Evolutionary conservation across 2,329 filamentous ascomycete genomes (phyloP), one percentile per base, ranked within the genome.

Genomic region (Apiospora rasikravindrae): DNA sequence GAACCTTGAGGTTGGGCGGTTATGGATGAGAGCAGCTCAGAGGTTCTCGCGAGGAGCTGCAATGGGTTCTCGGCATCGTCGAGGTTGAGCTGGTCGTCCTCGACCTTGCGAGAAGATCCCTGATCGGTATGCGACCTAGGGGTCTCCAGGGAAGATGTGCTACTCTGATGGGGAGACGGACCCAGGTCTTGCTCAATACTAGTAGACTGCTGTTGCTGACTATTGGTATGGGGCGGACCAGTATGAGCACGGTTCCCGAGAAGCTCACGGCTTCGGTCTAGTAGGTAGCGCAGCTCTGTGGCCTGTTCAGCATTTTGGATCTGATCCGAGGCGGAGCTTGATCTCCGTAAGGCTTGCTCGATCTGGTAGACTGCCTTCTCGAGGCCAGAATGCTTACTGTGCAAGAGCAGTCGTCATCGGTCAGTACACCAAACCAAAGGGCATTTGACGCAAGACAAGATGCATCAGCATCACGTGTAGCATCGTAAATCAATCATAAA

Each of bases 21-120:
- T 33, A 80, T 80, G 3, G 79, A 80, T 22, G 80, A 81, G 13
- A 81, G 88, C 51, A 93, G 85, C 80, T 93, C 91, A 0, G 92
- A 94, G 0, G 92, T 92, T 44, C 92, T 87, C 2, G 92, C 92
- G 45, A 94, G 88, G 22, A 94, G 83, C 79, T 94, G 92, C 6
- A 94, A 83, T 0, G 92, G 92, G 73, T 94, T 94, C 77, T 94
- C 92, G 4, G 92, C 92, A 78, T 93, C 92, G 75, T 94, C 92
- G 8, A 83, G 78, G 61, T 88, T 82, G 44, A 87, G 81, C 73
- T 84, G 84, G 61, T 83, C 82, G 70, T 87, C 86, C 37, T 87
- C 85, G 0, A 81, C 78, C 40, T 81, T 83, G 70, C 84, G 82
- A 24, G 73, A 71, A 1, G 75, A 53, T 1, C 72, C 74, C n/a